These are phyloP conservation scores for Glycine latifolia DNA, from an alignment of 306 rosid species.

Conservation along the genomic window DNA sequence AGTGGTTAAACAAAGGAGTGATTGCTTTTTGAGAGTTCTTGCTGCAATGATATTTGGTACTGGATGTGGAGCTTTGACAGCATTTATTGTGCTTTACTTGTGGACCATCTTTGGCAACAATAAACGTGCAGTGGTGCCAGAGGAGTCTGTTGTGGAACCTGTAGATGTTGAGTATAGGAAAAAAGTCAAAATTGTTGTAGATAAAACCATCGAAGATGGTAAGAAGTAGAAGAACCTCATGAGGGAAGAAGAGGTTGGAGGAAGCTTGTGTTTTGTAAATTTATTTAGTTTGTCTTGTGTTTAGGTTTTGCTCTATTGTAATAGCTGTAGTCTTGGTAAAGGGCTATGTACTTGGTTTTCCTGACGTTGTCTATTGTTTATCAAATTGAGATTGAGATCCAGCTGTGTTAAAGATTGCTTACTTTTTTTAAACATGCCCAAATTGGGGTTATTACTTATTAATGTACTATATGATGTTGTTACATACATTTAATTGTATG, in stretches of 20 bases:
- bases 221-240: conserved; percentile 57
- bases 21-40: conserved; percentile 63
- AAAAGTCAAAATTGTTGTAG: conserved; percentile 69
- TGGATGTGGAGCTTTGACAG: conserved; percentile 86
- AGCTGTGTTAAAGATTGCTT: not conserved
- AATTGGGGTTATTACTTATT: not conserved
- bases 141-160: conserved; percentile 51
- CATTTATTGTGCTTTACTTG: conserved; percentile 65
- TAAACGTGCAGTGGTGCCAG: conserved; percentile 78
- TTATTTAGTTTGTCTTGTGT: conserved; percentile 53
- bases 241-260: not conserved
- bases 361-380: conserved; percentile 4
- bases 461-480: conserved; percentile 1
- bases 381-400: conserved; percentile 8
- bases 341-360: conserved; percentile 6
- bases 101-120: conserved; percentile 75
- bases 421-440: not conserved
- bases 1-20: conserved; percentile 53
- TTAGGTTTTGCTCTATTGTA: conserved; percentile 54
- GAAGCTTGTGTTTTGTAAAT: conserved; percentile 57
- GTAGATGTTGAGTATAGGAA: conserved; percentile 60
- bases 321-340: conserved; percentile 38
- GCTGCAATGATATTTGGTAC: conserved; percentile 84
- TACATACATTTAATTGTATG: not conserved
- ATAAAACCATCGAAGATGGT: conserved; percentile 70